These are phyloP conservation scores for Lactarius deliciosus DNA, from an alignment of 768 basidiomycete genomes.

Conservation along the genomic window DNA sequence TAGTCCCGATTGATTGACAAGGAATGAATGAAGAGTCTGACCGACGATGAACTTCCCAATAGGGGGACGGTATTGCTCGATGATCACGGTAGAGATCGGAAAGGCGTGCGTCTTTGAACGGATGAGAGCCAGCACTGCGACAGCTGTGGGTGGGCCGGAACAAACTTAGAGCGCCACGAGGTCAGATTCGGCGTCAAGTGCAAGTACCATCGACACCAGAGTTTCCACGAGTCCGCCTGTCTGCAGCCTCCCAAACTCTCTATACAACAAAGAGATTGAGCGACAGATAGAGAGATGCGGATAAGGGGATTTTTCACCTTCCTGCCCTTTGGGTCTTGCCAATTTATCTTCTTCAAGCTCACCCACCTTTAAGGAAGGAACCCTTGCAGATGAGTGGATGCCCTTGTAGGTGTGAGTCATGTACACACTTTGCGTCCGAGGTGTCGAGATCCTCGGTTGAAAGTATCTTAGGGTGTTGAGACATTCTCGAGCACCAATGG, in stretches of 20 bases:
- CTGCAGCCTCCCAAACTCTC: conserved; percentile 89
- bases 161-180: background rate
- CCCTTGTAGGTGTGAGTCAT: background rate
- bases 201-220: conserved; percentile 76
- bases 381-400: background rate
- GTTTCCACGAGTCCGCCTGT: conserved; percentile 73
- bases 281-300: background rate
- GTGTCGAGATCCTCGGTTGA: conserved; percentile 25
- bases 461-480: conserved; percentile 22
- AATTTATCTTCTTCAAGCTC: conserved; percentile 77
- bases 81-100: conserved; percentile 73
- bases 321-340: conserved; percentile 73
- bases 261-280: conserved; percentile 35
- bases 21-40: conserved; percentile 28
- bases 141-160: conserved; percentile 48
- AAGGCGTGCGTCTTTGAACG: conserved; percentile 72
- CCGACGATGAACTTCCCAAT: conserved; percentile 76
- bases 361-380: conserved; percentile 68
- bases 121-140: conserved; percentile 80
- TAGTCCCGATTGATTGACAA: background rate
- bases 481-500: conserved; percentile 18
- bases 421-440: conserved; percentile 24
- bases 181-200: background rate
- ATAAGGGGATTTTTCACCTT: conserved; percentile 45
- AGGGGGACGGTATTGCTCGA: conserved; percentile 93